Conservation (phyloP, 352 stramenopile genomes). For the Saprolegnia diclina region DNA sequence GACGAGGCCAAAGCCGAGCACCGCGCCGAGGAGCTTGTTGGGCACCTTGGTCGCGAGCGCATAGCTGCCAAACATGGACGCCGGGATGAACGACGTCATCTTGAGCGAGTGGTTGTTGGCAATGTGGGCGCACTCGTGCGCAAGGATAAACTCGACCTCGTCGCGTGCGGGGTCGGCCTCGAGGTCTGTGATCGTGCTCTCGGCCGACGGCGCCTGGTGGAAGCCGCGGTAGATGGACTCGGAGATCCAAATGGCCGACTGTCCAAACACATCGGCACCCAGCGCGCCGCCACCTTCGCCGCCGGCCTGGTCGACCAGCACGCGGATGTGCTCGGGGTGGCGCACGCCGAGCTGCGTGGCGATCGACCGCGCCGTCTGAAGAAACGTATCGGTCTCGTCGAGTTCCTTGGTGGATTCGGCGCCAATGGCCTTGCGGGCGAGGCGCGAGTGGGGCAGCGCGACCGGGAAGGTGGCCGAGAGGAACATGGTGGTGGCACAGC, state of each 20-base stretch:
- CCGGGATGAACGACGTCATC: conserved; percentile 50
- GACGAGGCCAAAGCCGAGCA: conserved; percentile 43
- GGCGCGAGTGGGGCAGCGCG: conserved; percentile 49
- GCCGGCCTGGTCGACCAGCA: conserved; percentile 50
- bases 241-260: conserved; percentile 65
- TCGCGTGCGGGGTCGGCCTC: conserved; percentile 52
- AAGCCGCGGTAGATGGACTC: conserved; percentile 78
- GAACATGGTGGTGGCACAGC: conserved; percentile 38
- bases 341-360: conserved; percentile 57
- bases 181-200: conserved; percentile 37
- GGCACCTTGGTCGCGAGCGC: conserved; percentile 49
- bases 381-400: conserved; percentile 50
- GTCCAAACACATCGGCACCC: conserved; percentile 48
- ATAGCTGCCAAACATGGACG: conserved; percentile 52
- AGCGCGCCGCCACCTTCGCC: conserved; percentile 51
- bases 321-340: conserved; percentile 56
- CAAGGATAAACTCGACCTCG: conserved; percentile 79
- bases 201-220: conserved; percentile 40
- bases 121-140: conserved; percentile 77
- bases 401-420: conserved; percentile 51
- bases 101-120: conserved; percentile 73
- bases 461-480: conserved; percentile 48
- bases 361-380: conserved; percentile 54
- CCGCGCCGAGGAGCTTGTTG: conserved; percentile 59
- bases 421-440: conserved; percentile 53